Evolutionary conservation across 2,329 filamentous ascomycete species (phyloP).

Genomic region (Diaporthe australafricana): DNA sequence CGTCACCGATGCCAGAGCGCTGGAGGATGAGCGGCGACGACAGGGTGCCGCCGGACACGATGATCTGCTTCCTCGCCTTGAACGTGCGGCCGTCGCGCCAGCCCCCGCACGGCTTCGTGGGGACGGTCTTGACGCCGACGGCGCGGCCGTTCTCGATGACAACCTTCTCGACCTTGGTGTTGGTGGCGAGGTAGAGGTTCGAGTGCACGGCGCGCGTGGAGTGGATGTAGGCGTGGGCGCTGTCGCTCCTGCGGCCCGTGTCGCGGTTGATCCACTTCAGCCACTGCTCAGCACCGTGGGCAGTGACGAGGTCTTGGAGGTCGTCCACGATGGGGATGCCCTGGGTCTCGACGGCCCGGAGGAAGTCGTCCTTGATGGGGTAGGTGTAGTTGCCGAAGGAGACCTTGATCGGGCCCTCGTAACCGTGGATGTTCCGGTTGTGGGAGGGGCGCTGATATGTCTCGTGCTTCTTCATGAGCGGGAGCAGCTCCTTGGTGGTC

Average conservation of each 20-base stretch:
- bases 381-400: slow-evolving; percentile 86
- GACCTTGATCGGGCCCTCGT: slow-evolving; percentile 84
- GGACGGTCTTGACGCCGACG: slow-evolving; percentile 77
- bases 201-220: slow-evolving; percentile 76
- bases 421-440: slow-evolving; percentile 78
- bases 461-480: slow-evolving; percentile 84
- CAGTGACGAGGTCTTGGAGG: slow-evolving; percentile 77
- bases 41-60: slow-evolving; percentile 78
- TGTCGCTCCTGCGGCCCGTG: slow-evolving; percentile 79
- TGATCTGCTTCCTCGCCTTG: slow-evolving; percentile 78
- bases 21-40: slow-evolving; percentile 82
- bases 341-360: slow-evolving; percentile 78
- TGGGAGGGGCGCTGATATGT: slow-evolving; percentile 77
- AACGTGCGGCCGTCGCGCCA: slow-evolving; percentile 62
- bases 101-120: slow-evolving; percentile 72
- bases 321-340: slow-evolving; percentile 82
- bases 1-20: slow-evolving; percentile 78
- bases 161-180: slow-evolving; percentile 83
- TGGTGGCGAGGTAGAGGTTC: slow-evolving; percentile 79
- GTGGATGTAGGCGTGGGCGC: slow-evolving; percentile 83
- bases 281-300: slow-evolving; percentile 82
- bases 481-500: slow-evolving; percentile 79
- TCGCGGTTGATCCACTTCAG: slow-evolving; percentile 86
- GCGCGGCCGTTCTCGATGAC: slow-evolving; percentile 79
- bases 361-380: slow-evolving; percentile 84